Evolutionary conservation across 169 alveolate genomes (phyloP), one percentile per base, ranked within the genome.

Genomic region (Cryptosporidium meleagridis): DNA sequence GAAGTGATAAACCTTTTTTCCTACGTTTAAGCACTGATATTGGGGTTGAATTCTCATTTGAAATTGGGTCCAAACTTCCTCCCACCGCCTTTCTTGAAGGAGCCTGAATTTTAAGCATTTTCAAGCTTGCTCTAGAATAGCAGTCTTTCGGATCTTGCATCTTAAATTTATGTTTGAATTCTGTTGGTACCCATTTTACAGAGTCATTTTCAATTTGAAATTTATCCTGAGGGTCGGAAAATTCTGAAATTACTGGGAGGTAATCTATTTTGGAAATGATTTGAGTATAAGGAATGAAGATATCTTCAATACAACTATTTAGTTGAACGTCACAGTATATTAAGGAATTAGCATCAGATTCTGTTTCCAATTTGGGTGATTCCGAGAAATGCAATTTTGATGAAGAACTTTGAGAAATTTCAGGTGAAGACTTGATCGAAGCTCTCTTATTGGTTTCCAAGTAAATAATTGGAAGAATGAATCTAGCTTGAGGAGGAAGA

Each of bases 141-240:
- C 37, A 35, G 10, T 3, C n/a, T 26, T 33, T 37, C 26, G 2
- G 72, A 7, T 65, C 72, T 21, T 62, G 29, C 1, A 26, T 39
- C 21, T 48, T 62, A 48, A 80, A 80, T 12, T 55, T 9, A 16
- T 80, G 89, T n/a, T 48, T 80, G 41, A 80, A 41, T 51, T 80
- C 89, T 4, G 33, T 62, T 10, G 89, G 89, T 4, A 80, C 62
- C 89, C 89, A 80, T 44, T 80, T 80, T 9, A 73, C 86, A 35
- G 44, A 31, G 2, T 55, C 86, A 10, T 73, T 35, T 23, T 35
- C 48, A 58, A 18, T 9, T n/a, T 45, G 41, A 2, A 5, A 18
- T 2, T 71, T 71, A 26, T 29, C 35, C 5, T 16, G 52, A 18
- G 29, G 14, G 0, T 53, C 21, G 16, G 35, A 14, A 35, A 2